These are phyloP conservation scores for Smittium mucronatum DNA, from an alignment of 371 early-diverging fungal species.

Conservation along the genomic window DNA sequence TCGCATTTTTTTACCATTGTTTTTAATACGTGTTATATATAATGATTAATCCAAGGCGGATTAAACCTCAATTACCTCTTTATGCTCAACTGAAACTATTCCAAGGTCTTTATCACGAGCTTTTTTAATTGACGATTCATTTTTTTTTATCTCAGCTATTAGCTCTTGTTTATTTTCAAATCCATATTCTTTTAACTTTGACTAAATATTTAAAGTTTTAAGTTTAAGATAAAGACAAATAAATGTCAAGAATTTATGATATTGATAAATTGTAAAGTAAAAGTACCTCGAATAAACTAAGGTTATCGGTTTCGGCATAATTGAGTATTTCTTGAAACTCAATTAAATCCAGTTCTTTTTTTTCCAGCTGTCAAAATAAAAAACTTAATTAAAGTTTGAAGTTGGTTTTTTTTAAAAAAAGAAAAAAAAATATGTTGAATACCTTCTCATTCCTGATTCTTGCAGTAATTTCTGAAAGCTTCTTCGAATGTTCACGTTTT, in stretches of 20 bases:
- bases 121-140: conserved; percentile 49
- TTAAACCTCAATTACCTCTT: conserved; percentile 21
- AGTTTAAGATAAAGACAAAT: background rate
- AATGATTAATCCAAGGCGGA: no score
- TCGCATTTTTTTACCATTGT: no score
- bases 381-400: background rate
- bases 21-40: no score
- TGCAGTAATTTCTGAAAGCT: conserved; percentile 66
- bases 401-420: background rate
- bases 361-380: conserved; percentile 26
- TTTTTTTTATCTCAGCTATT: conserved; percentile 51
- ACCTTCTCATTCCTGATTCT: conserved; percentile 60
- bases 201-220: background rate
- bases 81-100: conserved; percentile 64
- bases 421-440: background rate
- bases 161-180: conserved; percentile 60
- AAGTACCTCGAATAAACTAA: background rate
- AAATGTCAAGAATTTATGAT: background rate
- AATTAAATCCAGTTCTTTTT: conserved; percentile 31
- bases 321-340: conserved; percentile 27
- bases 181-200: conserved; percentile 28
- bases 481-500: conserved; percentile 53
- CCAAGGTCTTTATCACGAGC: conserved; percentile 70
- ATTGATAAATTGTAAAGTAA: conserved; percentile 4
- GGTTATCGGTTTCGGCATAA: conserved; percentile 3